Evolutionary conservation across 768 basidiomycete genomes (phyloP).

Genomic region (Cubamyces sp.): DNA sequence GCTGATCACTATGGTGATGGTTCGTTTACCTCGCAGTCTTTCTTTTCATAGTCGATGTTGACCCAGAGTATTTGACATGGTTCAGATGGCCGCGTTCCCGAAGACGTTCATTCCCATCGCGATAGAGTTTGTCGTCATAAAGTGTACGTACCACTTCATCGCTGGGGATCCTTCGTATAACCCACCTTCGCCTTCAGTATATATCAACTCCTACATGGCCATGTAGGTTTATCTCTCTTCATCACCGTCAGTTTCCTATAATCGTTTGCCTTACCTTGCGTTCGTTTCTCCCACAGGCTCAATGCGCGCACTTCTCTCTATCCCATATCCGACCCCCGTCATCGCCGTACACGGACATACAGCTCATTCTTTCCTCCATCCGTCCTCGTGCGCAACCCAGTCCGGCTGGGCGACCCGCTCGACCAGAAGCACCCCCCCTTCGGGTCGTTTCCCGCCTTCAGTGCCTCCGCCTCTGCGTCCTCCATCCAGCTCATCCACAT

Average conservation of each 20-base stretch:
- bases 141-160: too few species aligned
- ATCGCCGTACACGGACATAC: not conserved
- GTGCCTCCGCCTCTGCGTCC: not conserved
- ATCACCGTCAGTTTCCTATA: too few species aligned
- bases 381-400: not conserved
- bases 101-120: conserved; percentile 23
- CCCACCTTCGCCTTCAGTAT: conserved; percentile 11
- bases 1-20: conserved; percentile 18
- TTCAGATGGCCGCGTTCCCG: conserved; percentile 26
- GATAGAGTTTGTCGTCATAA: conserved; percentile 27
- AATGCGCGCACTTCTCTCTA: conserved; percentile 21
- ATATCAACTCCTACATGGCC: conserved; percentile 30
- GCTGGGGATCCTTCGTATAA: too few species aligned
- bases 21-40: not conserved
- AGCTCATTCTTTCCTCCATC: not conserved
- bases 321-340: not conserved
- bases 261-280: too few species aligned
- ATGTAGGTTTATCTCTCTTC: conserved; percentile 13
- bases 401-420: not conserved
- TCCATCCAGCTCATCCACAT: not conserved
- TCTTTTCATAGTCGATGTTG: not conserved
- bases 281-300: too few species aligned
- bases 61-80: too few species aligned
- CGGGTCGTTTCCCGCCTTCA: not conserved
- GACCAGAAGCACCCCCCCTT: conserved; percentile 6